Evolutionary conservation across 768 basidiomycete genomes (phyloP), one percentile per base, ranked within the genome.

Genomic region (Mycena latifolia): DNA sequence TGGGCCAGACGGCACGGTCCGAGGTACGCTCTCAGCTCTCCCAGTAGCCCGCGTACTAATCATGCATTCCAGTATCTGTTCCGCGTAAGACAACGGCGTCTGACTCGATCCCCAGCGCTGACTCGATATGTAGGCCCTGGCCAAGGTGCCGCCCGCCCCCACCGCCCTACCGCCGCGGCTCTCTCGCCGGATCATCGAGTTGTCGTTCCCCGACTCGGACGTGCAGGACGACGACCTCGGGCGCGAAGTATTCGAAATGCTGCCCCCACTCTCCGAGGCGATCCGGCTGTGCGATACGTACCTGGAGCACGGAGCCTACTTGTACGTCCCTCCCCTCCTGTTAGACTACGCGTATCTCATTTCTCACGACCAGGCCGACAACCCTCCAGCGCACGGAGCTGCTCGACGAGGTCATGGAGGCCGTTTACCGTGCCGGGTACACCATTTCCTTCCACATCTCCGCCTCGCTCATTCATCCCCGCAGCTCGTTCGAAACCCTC

Each of bases 1-100:
- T 89, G 62, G 90, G 92, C 20, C 82, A 84, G 62, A 92, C 89
- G 0, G 88, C 92, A 8, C 85, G 89, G 39, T 82, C 89, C 25
- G 91, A 92, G 82, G 90, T 91, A 68, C 55, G 84, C 71, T 14
- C n/a, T 52, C 24, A 33, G 24, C 55, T 52, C 31, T 28, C 2
- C 12, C 25, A 27, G 20, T 29, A 12, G 37, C 8, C 33, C 8
- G 15, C 33, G 51, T 29, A 56, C 41, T 65, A 5, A 61, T 9
- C 31, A 28, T 43, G 61, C 35, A 29, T 61, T 71, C 58, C 62
- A 90, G 89, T 88, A 85, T 72, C 83, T 90, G 25, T 84, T 88
- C n/a, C 83, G 83, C 66, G 89, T 89, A 77, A 54, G 52, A 12
- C 11, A 5, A 10, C 12, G 31, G 33, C 27, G 3, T 27, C 45